Base-by-base conservation (phyloP, 768 basidiomycete genomes). In the Pulveroboletus ravenelii region DNA sequence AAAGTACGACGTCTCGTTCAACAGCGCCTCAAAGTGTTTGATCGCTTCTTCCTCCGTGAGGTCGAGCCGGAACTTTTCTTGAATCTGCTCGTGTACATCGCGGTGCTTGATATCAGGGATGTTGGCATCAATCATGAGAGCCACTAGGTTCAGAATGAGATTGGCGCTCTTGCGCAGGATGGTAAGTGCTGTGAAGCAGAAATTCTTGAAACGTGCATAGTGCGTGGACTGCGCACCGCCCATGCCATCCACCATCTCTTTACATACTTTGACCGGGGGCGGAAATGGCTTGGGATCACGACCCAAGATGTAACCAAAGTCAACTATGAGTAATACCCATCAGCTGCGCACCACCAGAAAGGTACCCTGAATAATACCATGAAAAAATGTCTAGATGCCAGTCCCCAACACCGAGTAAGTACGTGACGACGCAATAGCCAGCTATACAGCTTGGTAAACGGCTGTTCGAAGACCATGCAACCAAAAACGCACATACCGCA, bases 211-310 rank as follows among this genome's bases (percentile, higher is more conserved):
- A 29, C 94, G 86, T 23, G 85, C 81, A 68, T 97, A 97, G 66
- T 98, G 95, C n/a, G 87, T 80, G 6, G 93, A 95, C 61, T 89
- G 82, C 1, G 90, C 85, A 10, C 96, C 95, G n/a, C 96, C 96
- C 93, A 99, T 95, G 10, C 90, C 95, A 65, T 99, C 96, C 0
- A 98, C 92, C 96, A 98, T 99, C 65, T 98, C 96, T 63, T 95
- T 94, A 71, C 94, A 97, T 36, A 99, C 89, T 67, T 99, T 99
- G 57, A 98, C 94, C 12, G 93, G 90, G 6, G 96, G 96, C 2
- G 96, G 94, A 64, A 94, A 95, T 0, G 93, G 92, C 62, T 99
- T 98, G 0, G 96, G 96, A 64, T 98, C 96, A 3, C 93, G 85
- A 3, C 96, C 96, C 13, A 98, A 79, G 60, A 98, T 98, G 69